A percentile compares a stretch with the other conserved stretches of the same genome.
These are phyloP conservation scores for Cylindrodendrum hubeiense DNA, from an alignment of 2,329 filamentous ascomycete species.

Conservation along the genomic window DNA sequence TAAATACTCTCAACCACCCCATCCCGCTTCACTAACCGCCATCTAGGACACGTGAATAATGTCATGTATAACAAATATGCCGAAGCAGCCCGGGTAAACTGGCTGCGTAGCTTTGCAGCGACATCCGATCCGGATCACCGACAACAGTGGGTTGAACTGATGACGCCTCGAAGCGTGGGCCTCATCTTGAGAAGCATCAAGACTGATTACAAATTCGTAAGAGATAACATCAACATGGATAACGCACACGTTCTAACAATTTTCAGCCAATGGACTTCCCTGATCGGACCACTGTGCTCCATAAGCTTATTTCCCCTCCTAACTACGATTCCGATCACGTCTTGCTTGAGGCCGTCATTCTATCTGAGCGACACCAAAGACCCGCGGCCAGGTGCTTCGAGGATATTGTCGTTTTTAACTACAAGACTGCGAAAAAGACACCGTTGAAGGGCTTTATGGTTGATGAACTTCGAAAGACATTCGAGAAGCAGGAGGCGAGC, in stretches of 20 bases:
- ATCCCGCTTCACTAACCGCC: slow-evolving; percentile 1
- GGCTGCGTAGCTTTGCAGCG: slow-evolving; percentile 77
- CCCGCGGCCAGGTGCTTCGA: slow-evolving; percentile 81
- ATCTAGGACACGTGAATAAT: slow-evolving; percentile 82
- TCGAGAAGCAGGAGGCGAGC: slow-evolving; percentile 48
- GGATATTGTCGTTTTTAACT: slow-evolving; percentile 46
- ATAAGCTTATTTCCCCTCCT: slow-evolving; percentile 75
- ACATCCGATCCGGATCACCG: slow-evolving; percentile 71
- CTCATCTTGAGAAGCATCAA: slow-evolving; percentile 85
- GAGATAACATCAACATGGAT: slow-evolving; percentile 46
- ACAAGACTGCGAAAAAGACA: slow-evolving; percentile 52
- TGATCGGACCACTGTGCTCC: slow-evolving; percentile 85
- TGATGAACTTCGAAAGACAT: slow-evolving; percentile 51
- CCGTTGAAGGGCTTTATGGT: slow-evolving; percentile 57
- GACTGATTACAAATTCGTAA: slow-evolving; percentile 88
- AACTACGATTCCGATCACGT: slow-evolving; percentile 60
- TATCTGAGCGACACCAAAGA: slow-evolving; percentile 81
- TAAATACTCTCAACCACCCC: slow-evolving; percentile 15
- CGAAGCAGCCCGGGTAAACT: slow-evolving; percentile 84
- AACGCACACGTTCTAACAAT: background rate
- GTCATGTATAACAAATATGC: slow-evolving; percentile 86
- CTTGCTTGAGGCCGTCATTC: slow-evolving; percentile 70
- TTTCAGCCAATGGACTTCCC: slow-evolving; percentile 85
- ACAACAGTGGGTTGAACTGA: slow-evolving; percentile 75
- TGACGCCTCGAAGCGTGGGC: slow-evolving; percentile 75